Evolutionary conservation across 495 filamentous ascomycete genomes (phyloP).

Genomic region (Daldinia childiae): DNA sequence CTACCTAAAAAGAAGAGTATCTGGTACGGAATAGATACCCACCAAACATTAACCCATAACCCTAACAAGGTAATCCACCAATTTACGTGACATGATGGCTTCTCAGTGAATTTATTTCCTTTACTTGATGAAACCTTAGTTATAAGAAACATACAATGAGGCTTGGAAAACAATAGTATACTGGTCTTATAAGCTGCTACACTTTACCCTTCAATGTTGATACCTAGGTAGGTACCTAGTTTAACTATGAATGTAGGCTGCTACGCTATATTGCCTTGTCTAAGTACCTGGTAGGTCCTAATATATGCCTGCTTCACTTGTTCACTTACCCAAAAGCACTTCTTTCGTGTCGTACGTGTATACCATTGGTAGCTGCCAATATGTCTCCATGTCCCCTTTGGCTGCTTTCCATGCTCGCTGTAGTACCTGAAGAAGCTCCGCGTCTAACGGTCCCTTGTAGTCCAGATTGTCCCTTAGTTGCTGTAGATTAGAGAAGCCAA

Average conservation of each 20-base stretch:
- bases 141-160: not conserved
- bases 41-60: not conserved
- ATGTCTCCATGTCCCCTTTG: slow-evolving; percentile 69
- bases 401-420: slow-evolving; percentile 70
- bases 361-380: slow-evolving; percentile 76
- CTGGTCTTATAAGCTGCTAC: too few species aligned
- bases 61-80: not conserved
- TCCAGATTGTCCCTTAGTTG: slow-evolving; percentile 74
- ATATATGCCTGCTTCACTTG: not conserved
- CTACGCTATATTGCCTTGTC: not conserved
- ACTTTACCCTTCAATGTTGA: too few species aligned
- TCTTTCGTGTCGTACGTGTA: slow-evolving; percentile 68
- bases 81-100: not conserved
- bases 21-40: not conserved
- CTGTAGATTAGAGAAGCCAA: slow-evolving; percentile 73
- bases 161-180: too few species aligned
- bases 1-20: not conserved
- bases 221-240: too few species aligned
- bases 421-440: slow-evolving; percentile 73
- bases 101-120: not conserved
- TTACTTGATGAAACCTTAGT: not conserved
- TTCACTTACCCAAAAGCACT: slow-evolving; percentile 53
- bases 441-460: slow-evolving; percentile 77
- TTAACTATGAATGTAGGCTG: too few species aligned
- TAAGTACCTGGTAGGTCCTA: too few species aligned